Evolutionary conservation across 2,329 filamentous ascomycete species (phyloP).

Genomic region (Pseudovirgaria hyperparasitica): DNA sequence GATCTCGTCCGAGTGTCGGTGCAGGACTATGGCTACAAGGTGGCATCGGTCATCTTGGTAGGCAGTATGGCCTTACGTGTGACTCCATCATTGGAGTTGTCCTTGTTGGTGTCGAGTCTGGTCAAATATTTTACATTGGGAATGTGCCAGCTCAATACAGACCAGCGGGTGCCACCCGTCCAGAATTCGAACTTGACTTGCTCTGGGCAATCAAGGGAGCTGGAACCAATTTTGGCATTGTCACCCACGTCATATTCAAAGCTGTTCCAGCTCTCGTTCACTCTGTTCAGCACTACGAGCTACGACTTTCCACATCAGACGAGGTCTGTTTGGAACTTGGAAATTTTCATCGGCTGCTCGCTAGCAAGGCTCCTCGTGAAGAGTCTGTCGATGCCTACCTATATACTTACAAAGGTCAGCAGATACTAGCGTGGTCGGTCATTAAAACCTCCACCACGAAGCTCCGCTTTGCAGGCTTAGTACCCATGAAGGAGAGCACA

Average conservation of each 20-base stretch:
- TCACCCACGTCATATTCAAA: constrained; percentile 41
- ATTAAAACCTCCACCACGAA: constrained; percentile 27
- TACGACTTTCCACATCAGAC: constrained; percentile 12
- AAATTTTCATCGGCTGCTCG: constrained; percentile 28
- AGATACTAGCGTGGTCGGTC: constrained; percentile 41
- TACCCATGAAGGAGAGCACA: constrained; percentile 11
- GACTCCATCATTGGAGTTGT: constrained; percentile 49
- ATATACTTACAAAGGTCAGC: constrained; percentile 32
- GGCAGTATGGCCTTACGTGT: constrained; percentile 44
- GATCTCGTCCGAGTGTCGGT: constrained; percentile 50
- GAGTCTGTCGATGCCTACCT: constrained; percentile 45
- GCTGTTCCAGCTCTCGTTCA: constrained; percentile 31
- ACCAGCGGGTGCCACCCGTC: constrained; percentile 29
- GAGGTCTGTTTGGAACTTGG: constrained; percentile 25
- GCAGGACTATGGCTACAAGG: constrained; percentile 53
- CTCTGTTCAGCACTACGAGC: constrained; percentile 14
- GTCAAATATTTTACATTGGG: constrained; percentile 39
- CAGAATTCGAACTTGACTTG: constrained; percentile 37
- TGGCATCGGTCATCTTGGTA: constrained; percentile 47
- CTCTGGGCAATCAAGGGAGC: constrained; percentile 48
- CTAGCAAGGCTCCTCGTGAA: constrained; percentile 27
- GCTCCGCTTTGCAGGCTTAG: constrained; percentile 4
- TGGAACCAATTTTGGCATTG: constrained; percentile 47
- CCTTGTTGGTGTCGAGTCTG: constrained; percentile 38
- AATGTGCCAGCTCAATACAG: constrained; percentile 34